phyloP scores from a whole-genome alignment of 1,139 yeast genomes.

The Meyerozyma sp. region DNA sequence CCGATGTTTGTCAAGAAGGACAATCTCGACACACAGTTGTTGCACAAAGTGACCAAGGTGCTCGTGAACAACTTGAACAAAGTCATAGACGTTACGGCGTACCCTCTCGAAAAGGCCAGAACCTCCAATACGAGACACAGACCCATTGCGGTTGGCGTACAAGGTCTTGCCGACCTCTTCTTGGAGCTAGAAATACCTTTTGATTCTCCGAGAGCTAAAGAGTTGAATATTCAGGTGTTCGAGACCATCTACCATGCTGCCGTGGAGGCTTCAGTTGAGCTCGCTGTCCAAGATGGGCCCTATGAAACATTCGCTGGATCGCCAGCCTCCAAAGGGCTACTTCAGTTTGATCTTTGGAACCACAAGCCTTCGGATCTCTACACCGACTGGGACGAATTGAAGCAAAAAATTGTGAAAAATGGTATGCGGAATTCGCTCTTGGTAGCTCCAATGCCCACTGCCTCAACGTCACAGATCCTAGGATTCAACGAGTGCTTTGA shows the following conservation, averaged over 20 bases:
- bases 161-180: slow-evolving; percentile 58
- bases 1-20: slow-evolving; percentile 58
- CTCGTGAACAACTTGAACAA: slow-evolving; percentile 51
- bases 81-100: slow-evolving; percentile 52
- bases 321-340: slow-evolving; percentile 53
- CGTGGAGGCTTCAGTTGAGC: slow-evolving; percentile 51
- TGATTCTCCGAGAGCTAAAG: slow-evolving; percentile 52
- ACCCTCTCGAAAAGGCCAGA: slow-evolving; percentile 52
- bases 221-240: slow-evolving; percentile 52
- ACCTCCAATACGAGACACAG: slow-evolving; percentile 51
- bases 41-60: slow-evolving; percentile 50
- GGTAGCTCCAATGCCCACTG: slow-evolving; percentile 65
- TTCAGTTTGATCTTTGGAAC: slow-evolving; percentile 56
- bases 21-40: slow-evolving; percentile 47
- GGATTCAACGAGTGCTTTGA: slow-evolving; percentile 62
- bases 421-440: slow-evolving; percentile 57
- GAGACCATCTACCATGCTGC: slow-evolving; percentile 61
- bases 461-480: slow-evolving; percentile 57
- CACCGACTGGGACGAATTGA: slow-evolving; percentile 51
- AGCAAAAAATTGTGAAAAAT: slow-evolving; percentile 35
- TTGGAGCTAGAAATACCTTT: slow-evolving; percentile 53
- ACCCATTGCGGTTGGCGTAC: slow-evolving; percentile 61
- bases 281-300: slow-evolving; percentile 44
- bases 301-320: slow-evolving; percentile 50
- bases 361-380: slow-evolving; percentile 51